phyloP scores from a whole-genome alignment of 78 protist species.

The Dictyostelium capitatum region DNA sequence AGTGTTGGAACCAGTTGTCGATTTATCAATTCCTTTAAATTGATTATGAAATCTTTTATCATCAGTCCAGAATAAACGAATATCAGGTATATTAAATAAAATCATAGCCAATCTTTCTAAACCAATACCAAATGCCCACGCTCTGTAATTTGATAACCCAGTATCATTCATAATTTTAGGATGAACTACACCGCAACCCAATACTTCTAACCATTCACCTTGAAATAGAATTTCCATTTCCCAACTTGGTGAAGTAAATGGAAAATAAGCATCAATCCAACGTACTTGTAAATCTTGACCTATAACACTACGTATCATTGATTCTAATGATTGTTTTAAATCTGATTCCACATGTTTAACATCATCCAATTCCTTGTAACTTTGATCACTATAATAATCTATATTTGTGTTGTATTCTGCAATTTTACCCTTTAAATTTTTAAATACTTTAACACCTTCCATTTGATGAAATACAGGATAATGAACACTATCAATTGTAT shows the following conservation, averaged over 20 bases:
- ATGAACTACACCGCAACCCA: conserved; percentile 93
- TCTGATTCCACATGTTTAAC: conserved; percentile 49
- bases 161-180: conserved; percentile 66
- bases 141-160: conserved; percentile 58
- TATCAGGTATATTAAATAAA: conserved; percentile 93
- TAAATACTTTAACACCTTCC: conserved; percentile 87
- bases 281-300: conserved; percentile 72
- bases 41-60: conserved; percentile 92
- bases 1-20: neutral
- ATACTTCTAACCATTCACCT: conserved; percentile 93
- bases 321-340: conserved; percentile 68
- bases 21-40: conserved; percentile 61
- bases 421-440: neutral
- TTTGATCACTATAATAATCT: conserved; percentile 4
- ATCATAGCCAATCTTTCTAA: conserved; percentile 97
- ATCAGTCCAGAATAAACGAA: conserved; percentile 96
- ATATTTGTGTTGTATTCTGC: neutral
- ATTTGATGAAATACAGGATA: conserved; percentile 95
- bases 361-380: neutral
- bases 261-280: conserved; percentile 94
- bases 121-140: conserved; percentile 97
- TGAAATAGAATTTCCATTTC: conserved; percentile 93
- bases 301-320: conserved; percentile 53
- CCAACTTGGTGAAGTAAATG: conserved; percentile 93
- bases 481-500: conserved; percentile 92